phyloP scores from a whole-genome alignment of 768 basidiomycete genomes.

The Auricularia cornea region DNA sequence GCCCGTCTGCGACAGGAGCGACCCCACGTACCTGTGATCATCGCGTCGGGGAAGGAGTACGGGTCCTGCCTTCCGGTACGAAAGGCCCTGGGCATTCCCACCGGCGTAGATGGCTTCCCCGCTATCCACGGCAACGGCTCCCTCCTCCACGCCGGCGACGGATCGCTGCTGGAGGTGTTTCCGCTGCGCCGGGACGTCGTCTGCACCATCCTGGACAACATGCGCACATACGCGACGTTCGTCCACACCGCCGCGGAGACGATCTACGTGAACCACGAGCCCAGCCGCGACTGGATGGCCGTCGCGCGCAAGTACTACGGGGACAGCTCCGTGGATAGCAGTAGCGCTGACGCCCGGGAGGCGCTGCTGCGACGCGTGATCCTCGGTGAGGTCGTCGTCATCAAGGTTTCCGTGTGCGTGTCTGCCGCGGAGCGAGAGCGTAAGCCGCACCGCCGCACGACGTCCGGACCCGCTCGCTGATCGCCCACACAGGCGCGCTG shows the following conservation, averaged over 20 bases:
- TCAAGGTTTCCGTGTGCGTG: conserved; percentile 6
- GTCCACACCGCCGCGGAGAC: conserved; percentile 3
- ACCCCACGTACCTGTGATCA: conserved; percentile 7
- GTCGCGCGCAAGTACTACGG: conserved; percentile 5
- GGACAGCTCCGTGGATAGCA: neutral
- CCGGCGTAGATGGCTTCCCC: neutral
- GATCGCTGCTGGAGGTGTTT: neutral
- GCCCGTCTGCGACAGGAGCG: neutral
- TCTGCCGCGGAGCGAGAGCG: conserved; percentile 2
- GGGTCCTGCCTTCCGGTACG: conserved; percentile 4
- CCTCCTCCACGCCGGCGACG: conserved; percentile 4
- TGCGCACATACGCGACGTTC: conserved; percentile 3
- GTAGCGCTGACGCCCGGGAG: neutral
- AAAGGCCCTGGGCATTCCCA: conserved; percentile 1
- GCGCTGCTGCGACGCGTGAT: neutral
- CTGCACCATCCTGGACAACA: conserved; percentile 1
- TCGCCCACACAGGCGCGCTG: neutral
- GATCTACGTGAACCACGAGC: conserved; percentile 1
- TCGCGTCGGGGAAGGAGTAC: conserved; percentile 9
- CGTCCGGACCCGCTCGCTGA: neutral
- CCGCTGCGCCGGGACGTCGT: neutral
- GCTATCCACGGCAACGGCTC: conserved; percentile 6
- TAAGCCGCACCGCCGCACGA: neutral
- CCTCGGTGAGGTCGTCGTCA: conserved; percentile 1
- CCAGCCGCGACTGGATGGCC: conserved; percentile 6